Evolutionary conservation across 441 rosid genomes (phyloP).

Genomic region (Lagerstroemia fauriei): DNA sequence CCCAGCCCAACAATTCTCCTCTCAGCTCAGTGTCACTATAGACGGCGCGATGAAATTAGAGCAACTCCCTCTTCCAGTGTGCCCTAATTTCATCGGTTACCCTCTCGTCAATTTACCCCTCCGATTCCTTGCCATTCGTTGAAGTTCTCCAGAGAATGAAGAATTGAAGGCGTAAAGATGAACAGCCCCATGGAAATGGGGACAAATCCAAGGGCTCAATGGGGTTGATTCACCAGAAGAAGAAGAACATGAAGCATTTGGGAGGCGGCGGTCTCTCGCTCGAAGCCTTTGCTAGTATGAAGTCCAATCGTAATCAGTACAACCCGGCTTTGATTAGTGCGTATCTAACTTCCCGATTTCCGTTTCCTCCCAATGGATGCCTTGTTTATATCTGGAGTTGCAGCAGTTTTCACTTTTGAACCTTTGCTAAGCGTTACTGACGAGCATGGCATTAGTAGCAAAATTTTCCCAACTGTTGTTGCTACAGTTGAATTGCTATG

Average conservation of each 20-base stretch:
- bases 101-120: background rate
- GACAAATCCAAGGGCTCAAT: constrained; percentile 33
- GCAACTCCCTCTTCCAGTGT: background rate
- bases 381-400: background rate
- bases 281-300: constrained; percentile 70
- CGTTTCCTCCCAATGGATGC: background rate
- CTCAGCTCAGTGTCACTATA: too few relatives aligned
- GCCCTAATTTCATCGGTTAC: background rate
- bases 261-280: constrained; percentile 88
- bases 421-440: background rate
- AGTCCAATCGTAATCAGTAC: constrained; percentile 51
- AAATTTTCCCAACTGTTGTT: background rate
- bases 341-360: background rate
- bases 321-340: constrained; percentile 73
- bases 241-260: constrained; percentile 67
- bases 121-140: background rate
- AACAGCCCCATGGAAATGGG: constrained; percentile 9
- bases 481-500: background rate
- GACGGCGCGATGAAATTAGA: background rate
- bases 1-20: too few relatives aligned
- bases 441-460: background rate
- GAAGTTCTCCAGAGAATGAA: constrained; percentile 42
- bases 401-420: background rate
- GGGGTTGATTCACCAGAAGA: constrained; percentile 40
- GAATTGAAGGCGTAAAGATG: constrained; percentile 32